Evolutionary conservation across 345 rosid genomes (phyloP), one percentile per base, ranked within the genome.

Genomic region (Rhodomyrtus tomentosa): DNA sequence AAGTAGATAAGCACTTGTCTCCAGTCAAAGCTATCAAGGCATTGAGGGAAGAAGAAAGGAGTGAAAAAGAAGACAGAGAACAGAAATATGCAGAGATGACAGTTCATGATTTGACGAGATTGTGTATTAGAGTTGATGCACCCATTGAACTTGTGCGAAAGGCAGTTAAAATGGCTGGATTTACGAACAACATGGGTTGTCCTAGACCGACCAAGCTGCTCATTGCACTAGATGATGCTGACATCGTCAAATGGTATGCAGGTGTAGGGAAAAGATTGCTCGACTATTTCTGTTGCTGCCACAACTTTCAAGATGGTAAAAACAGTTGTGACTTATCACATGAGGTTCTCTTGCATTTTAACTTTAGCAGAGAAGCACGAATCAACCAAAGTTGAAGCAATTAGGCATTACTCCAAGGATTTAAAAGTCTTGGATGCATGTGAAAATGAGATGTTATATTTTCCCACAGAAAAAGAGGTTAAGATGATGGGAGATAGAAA

Each of bases 401-500:
- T 95, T 85, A 94, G 49, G 86, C 98, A 96, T 89, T 95, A 89
- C 89, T 89, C 91, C 48, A 96, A 96, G 88, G 94, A 95, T 91
- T 89, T 96, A 92, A 93, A 88, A 86, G 91, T 92, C 85, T 82
- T 52, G 40, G 94, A 90, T 86, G 45, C 80, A 81, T 88, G 91
- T 62, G 95, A 93, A 81, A 87, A 86, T 72, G 94, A 93, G 84
- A 93, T 94, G 83, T 81, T 82, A 27, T 83, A 93, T 90, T 96
- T 95, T 81, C 99, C 99, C 20, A 84, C 92, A 0, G 99, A 95
- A 85, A 95, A 88, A 90, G 95, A 91, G 86, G 93, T 94, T 51
- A 96, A 93, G 93, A 96, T 96, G 98, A 94, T 95, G 97, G 98
- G 99, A 86, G 98, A 94, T 86, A 91, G 89, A 84, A 92, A 91